These are phyloP conservation scores for Celoporthe dispersa DNA, from an alignment of 2,329 filamentous ascomycete genomes.

Conservation along the genomic window DNA sequence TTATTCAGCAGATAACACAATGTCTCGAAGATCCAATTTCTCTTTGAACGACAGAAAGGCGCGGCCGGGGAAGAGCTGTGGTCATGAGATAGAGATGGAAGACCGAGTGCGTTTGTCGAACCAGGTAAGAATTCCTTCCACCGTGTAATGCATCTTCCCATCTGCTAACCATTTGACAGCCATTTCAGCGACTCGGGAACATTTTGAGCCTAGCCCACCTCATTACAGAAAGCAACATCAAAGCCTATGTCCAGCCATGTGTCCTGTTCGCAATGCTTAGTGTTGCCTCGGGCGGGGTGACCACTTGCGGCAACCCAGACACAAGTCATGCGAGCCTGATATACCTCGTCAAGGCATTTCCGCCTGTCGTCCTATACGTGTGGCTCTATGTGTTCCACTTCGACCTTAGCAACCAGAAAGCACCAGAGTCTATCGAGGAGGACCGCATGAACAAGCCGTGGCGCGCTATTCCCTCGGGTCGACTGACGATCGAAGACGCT, in stretches of 20 bases:
- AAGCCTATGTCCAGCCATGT: slow-evolving; percentile 27
- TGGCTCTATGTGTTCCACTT: slow-evolving; percentile 16
- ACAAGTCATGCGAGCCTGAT: slow-evolving; percentile 8
- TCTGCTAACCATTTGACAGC: not conserved
- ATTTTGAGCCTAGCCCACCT: slow-evolving; percentile 24
- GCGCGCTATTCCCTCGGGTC: slow-evolving; percentile 36
- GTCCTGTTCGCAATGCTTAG: slow-evolving; percentile 27
- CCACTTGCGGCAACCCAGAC: slow-evolving; percentile 12
- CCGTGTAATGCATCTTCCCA: not conserved
- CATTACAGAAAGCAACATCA: slow-evolving; percentile 29
- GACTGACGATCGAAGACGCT: slow-evolving; percentile 32
- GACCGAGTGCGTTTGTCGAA: not conserved
- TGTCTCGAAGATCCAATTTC: not conserved
- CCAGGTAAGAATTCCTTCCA: not conserved
- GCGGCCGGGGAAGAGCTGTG: not conserved
- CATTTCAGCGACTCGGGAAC: slow-evolving; percentile 6
- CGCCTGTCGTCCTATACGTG: slow-evolving; percentile 7
- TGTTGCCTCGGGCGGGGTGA: slow-evolving; percentile 23
- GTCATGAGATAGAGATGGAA: not conserved
- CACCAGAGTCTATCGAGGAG: slow-evolving; percentile 34
- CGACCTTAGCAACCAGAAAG: slow-evolving; percentile 35
- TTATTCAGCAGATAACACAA: not conserved
- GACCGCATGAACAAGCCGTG: slow-evolving; percentile 41
- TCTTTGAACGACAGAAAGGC: not conserved
- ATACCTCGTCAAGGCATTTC: slow-evolving; percentile 4